phyloP scores from a whole-genome alignment of 805 yeast species.

The Pichia nakasei region DNA sequence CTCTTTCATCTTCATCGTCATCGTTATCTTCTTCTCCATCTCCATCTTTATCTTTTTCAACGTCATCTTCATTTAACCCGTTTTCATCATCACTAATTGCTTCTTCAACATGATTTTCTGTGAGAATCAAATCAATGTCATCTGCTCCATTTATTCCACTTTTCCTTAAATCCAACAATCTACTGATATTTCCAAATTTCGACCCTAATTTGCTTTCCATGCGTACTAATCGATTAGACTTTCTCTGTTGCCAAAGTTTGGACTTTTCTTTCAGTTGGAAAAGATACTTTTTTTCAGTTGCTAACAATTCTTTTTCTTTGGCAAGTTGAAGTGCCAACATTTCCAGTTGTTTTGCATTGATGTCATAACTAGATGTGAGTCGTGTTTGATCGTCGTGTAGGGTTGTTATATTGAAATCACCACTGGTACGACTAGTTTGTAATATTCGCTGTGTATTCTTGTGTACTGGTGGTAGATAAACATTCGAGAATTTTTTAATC shows the following conservation, averaged over 20 bases:
- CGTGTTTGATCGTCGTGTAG: constrained; percentile 16
- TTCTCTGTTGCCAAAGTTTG: constrained; percentile 9
- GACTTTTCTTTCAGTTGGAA: constrained; percentile 14
- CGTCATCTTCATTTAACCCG: constrained; percentile 2
- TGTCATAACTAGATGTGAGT: constrained; percentile 19
- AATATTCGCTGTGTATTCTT: background rate
- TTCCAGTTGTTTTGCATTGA: constrained; percentile 22
- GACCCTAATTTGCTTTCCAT: constrained; percentile 4
- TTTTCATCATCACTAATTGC: background rate
- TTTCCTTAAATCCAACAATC: background rate
- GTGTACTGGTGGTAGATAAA: constrained; percentile 20
- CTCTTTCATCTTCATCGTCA: constrained; percentile 1
- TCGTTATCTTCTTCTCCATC: constrained; percentile 2
- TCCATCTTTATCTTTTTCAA: constrained; percentile 1
- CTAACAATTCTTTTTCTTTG: constrained; percentile 15
- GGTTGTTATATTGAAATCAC: constrained; percentile 20
- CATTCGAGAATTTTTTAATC: constrained; percentile 13
- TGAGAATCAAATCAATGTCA: background rate
- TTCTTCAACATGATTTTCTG: background rate
- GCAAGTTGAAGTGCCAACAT: constrained; percentile 16
- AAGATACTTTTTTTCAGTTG: constrained; percentile 16
- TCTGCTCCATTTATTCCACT: constrained; percentile 1
- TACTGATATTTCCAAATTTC: background rate
- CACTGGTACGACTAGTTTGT: constrained; percentile 7
- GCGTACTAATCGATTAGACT: constrained; percentile 11